Conservation (phyloP, 805 yeast genomes). For the Ogataea sp. region DNA sequence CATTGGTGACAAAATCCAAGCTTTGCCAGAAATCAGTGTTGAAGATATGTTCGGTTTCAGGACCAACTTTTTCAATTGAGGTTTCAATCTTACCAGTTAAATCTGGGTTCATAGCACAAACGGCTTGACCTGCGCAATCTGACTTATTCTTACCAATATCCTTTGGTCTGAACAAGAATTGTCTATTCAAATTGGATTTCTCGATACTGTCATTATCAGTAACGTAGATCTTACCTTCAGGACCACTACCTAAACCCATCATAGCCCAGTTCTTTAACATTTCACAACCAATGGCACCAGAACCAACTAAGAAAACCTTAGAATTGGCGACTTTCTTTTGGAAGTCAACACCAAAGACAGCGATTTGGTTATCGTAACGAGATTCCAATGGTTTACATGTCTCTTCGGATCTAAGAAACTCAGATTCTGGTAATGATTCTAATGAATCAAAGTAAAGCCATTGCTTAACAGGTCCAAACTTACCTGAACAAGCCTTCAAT, state of each 20-base stretch:
- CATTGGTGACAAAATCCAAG: constrained; percentile 89
- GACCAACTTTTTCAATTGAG: constrained; percentile 81
- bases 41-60: constrained; percentile 84
- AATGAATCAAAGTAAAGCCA: constrained; percentile 89
- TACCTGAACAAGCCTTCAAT: constrained; percentile 89
- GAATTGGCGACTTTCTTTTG: constrained; percentile 69
- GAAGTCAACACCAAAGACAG: constrained; percentile 80
- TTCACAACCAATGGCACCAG: constrained; percentile 99
- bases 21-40: constrained; percentile 78
- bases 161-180: constrained; percentile 86
- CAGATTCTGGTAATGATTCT: constrained; percentile 72
- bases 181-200: constrained; percentile 92
- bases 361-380: constrained; percentile 92
- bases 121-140: constrained; percentile 85
- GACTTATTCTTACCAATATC: constrained; percentile 92
- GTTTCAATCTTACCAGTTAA: constrained; percentile 70
- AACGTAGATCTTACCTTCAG: constrained; percentile 71
- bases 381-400: constrained; percentile 69
- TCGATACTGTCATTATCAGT: constrained; percentile 96
- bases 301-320: constrained; percentile 85
- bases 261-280: constrained; percentile 98
- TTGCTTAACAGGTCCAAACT: constrained; percentile 90
- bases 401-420: constrained; percentile 55
- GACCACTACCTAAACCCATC: constrained; percentile 91
- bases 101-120: constrained; percentile 76